Percentiles rank a stretch among this genome's conserved stretches.
Conservation (phyloP, 106 monocot species). For the Dioscorea zingiberensis region DNA sequence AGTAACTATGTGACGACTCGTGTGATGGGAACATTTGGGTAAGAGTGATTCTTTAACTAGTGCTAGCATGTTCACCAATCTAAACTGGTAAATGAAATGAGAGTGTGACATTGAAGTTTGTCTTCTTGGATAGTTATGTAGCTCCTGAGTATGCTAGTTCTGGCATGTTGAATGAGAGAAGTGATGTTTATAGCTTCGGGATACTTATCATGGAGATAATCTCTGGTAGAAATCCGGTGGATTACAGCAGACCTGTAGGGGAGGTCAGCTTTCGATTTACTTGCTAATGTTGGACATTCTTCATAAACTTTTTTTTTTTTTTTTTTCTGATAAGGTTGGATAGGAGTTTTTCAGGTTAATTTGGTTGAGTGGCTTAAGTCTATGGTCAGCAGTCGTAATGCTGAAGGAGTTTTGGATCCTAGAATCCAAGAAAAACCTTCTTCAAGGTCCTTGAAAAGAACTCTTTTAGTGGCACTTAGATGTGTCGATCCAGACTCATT, state of each 20-base stretch:
- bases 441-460: slow-evolving; percentile 67
- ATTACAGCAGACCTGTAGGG: slow-evolving; percentile 74
- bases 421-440: slow-evolving; percentile 68
- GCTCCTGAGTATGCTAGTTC: slow-evolving; percentile 91
- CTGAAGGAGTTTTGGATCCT: slow-evolving; percentile 84
- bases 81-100: not conserved
- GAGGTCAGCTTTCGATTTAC: slow-evolving; percentile 37
- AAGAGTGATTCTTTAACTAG: not conserved
- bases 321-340: not conserved
- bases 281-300: not conserved
- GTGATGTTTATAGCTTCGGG: slow-evolving; percentile 91
- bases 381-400: slow-evolving; percentile 75
- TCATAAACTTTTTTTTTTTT: not conserved
- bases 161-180: slow-evolving; percentile 89
- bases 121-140: slow-evolving; percentile 56
- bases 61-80: no score
- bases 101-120: not conserved
- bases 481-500: slow-evolving; percentile 86
- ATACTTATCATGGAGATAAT: slow-evolving; percentile 95
- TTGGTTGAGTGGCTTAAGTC: slow-evolving; percentile 82
- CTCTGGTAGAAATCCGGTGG: slow-evolving; percentile 77
- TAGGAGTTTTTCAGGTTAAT: slow-evolving; percentile 53
- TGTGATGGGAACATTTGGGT: slow-evolving; percentile 94
- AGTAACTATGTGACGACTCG: slow-evolving; percentile 84
- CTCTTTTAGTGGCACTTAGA: slow-evolving; percentile 66